These are phyloP conservation scores for Kwoniella bestiolae DNA, from an alignment of 768 basidiomycete species.

Conservation along the genomic window DNA sequence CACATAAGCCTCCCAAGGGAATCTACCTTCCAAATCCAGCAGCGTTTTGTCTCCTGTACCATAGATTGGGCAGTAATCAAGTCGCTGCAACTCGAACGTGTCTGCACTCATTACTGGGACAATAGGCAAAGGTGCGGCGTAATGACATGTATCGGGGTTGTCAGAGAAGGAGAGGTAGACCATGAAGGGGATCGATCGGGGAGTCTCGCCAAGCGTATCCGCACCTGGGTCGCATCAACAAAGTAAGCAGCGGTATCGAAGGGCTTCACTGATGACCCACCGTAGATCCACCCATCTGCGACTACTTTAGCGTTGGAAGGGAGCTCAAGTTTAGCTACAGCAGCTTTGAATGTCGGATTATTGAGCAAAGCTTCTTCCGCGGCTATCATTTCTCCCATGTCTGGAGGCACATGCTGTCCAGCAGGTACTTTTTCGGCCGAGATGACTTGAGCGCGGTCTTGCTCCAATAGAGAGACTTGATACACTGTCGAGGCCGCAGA, in stretches of 20 bases:
- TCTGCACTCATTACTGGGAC: slow-evolving; percentile 4
- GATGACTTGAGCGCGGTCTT: background rate
- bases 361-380: slow-evolving; percentile 26
- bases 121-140: slow-evolving; percentile 30
- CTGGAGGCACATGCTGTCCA: slow-evolving; percentile 18
- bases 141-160: slow-evolving; percentile 31
- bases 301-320: slow-evolving; percentile 23
- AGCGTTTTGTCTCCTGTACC: slow-evolving; percentile 1
- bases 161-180: slow-evolving; percentile 22
- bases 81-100: background rate
- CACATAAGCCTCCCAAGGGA: slow-evolving; percentile 26
- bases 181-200: slow-evolving; percentile 30
- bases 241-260: background rate
- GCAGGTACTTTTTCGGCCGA: background rate
- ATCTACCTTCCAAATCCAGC: slow-evolving; percentile 15
- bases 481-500: slow-evolving; percentile 1
- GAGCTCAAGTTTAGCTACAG: slow-evolving; percentile 20
- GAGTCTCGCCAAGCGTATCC: slow-evolving; percentile 8
- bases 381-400: slow-evolving; percentile 29
- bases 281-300: slow-evolving; percentile 29
- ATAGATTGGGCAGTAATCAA: slow-evolving; percentile 5
- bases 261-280: background rate
- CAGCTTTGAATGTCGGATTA: slow-evolving; percentile 23
- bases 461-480: background rate
- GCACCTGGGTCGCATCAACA: slow-evolving; percentile 5